Conservation (phyloP, 768 basidiomycete species). For the Psilocybe cyanescens region DNA sequence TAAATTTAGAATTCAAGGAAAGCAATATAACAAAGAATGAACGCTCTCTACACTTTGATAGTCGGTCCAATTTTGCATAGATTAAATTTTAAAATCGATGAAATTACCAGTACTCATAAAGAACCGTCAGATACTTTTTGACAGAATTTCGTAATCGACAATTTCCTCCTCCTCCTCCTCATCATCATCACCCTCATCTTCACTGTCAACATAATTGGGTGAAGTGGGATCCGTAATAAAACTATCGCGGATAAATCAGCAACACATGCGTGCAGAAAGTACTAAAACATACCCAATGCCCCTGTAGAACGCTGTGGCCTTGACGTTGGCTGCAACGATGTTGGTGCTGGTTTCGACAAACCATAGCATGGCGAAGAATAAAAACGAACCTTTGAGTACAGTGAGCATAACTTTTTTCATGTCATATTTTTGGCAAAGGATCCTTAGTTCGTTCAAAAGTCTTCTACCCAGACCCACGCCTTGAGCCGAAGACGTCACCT, state of each 20-base stretch:
- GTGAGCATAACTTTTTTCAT: conserved; percentile 81
- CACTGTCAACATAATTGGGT: conserved; percentile 40
- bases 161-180: conserved; percentile 29
- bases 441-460: conserved; percentile 52
- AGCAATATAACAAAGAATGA: no score
- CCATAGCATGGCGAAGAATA: neutral
- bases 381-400: conserved; percentile 65
- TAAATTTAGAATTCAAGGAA: neutral
- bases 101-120: neutral
- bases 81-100: no score
- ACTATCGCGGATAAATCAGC: conserved; percentile 32
- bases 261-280: neutral
- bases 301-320: conserved; percentile 51
- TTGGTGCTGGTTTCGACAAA: neutral
- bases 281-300: conserved; percentile 48
- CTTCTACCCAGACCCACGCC: conserved; percentile 62
- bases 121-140: conserved; percentile 27
- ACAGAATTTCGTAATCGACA: conserved; percentile 51
- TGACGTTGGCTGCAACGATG: conserved; percentile 21
- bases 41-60: no score
- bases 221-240: conserved; percentile 58
- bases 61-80: no score
- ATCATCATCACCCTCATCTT: conserved; percentile 22
- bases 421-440: conserved; percentile 51
- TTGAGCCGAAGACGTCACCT: conserved; percentile 49